Base-by-base conservation (phyloP, 441 rosid species). In the Jatropha podagrica region DNA sequence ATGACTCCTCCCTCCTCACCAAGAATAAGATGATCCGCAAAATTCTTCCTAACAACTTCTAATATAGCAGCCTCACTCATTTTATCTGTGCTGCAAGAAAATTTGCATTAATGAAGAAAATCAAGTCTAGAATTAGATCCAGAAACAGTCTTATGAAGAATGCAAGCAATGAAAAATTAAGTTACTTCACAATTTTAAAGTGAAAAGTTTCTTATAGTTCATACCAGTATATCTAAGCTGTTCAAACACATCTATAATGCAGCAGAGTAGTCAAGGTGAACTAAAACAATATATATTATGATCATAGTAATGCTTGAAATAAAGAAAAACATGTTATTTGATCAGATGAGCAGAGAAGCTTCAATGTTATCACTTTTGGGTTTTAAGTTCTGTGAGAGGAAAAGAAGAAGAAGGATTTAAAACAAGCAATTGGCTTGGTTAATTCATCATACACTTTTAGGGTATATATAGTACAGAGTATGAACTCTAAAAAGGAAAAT, bases 1-100 rank as follows among this genome's bases (percentile, higher is more conserved):
- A 88, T 87, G 15, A 95, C 76, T 79, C 98, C 99, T 69, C 98
- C 98, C 87, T 95, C 98, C 82, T 93, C 99, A 62, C 99, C 99
- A 79, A 95, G 89, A 77, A 95, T 93, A 58, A 95, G 96, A 77
- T 95, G 99, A 83, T 93, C 92, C 71, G 81, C 85, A 64, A 91
- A 95, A 84, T 84, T 90, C 81, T 81, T 88, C 75, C 79, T 85
- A 40, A 95, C 96, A 75, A 89, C 93, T 58, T 92, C 96, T 77
- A 95, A 85, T 67, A 95, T 91, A 72, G 96, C 93, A 77, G 85
- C 87, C 89, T 95, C 98, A 56, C 99, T 93, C 82, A 79, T 87
- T 86, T 95, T 90, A 85, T 93, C 96, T 80, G 99, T 93, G 78
- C 98, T 93, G 88, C 83, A 88, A 79, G 76, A 44, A 74, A 78